Percentiles rank a stretch among this genome's conserved stretches.
phyloP scores from a whole-genome alignment of 345 rosid genomes.

The Alliaria petiolata region DNA sequence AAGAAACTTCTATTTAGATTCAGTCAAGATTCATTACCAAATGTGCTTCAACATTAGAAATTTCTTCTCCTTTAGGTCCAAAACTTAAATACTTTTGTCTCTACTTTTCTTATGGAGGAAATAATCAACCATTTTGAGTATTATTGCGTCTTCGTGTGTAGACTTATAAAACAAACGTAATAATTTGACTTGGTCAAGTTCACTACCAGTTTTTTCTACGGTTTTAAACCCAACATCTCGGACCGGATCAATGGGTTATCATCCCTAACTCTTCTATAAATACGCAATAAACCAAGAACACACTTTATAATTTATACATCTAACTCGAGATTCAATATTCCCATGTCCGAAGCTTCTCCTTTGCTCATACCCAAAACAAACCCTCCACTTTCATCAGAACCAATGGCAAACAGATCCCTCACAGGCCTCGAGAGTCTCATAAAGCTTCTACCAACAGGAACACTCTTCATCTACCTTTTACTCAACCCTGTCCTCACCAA shows the following conservation, averaged over 20 bases:
- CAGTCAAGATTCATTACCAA: slow-evolving; percentile 7
- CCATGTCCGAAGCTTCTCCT: slow-evolving; percentile 24
- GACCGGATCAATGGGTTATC: slow-evolving; percentile 27
- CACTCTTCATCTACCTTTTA: slow-evolving; percentile 73
- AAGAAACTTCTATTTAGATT: slow-evolving; percentile 6
- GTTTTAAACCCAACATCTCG: slow-evolving; percentile 21
- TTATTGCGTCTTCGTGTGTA: slow-evolving; percentile 3
- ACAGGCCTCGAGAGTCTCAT: slow-evolving; percentile 61
- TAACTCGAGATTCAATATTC: neutral
- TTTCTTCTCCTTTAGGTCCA: neutral
- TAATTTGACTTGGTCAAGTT: slow-evolving; percentile 16
- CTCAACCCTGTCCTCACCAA: slow-evolving; percentile 78
- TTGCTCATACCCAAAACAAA: slow-evolving; percentile 15
- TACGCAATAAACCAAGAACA: slow-evolving; percentile 13
- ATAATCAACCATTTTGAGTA: slow-evolving; percentile 1
- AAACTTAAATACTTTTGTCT: neutral
- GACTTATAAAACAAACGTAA: neutral
- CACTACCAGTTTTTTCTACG: slow-evolving; percentile 12
- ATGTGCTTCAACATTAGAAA: neutral
- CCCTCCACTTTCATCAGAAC: slow-evolving; percentile 23
- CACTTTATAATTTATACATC: slow-evolving; percentile 16
- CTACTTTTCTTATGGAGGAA: neutral
- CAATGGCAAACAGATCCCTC: slow-evolving; percentile 43
- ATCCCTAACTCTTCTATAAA: slow-evolving; percentile 12
- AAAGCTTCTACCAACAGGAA: slow-evolving; percentile 89